Conservation (phyloP, 2,329 filamentous ascomycete genomes). For the Fusarium fracticaudum region DNA sequence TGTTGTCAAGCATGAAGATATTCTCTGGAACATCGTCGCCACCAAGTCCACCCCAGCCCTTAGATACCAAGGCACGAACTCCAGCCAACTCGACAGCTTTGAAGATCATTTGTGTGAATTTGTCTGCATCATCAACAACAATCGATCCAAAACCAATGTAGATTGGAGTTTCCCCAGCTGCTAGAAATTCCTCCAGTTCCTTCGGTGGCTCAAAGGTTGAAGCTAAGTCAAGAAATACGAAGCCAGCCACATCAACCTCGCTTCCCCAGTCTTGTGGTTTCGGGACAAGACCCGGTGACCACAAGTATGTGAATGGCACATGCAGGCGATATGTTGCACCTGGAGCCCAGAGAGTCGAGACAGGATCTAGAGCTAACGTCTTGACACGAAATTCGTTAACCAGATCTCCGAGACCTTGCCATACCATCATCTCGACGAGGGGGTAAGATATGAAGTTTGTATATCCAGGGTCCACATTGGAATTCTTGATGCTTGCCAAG, state of each 20-base stretch:
- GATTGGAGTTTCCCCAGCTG: slow-evolving; percentile 66
- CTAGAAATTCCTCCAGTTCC: slow-evolving; percentile 65
- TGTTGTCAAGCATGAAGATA: slow-evolving; percentile 78
- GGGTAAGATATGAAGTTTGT: slow-evolving; percentile 85
- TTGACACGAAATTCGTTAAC: slow-evolving; percentile 78
- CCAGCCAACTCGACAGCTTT: slow-evolving; percentile 72
- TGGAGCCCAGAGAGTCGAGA: slow-evolving; percentile 81
- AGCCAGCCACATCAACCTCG: slow-evolving; percentile 79
- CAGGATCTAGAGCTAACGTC: slow-evolving; percentile 75
- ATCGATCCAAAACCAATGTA: slow-evolving; percentile 84
- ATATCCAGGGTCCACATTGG: slow-evolving; percentile 76
- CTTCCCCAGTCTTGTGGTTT: slow-evolving; percentile 75
- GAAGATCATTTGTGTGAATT: slow-evolving; percentile 76
- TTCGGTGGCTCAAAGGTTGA: slow-evolving; percentile 67
- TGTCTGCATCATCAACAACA: slow-evolving; percentile 76
- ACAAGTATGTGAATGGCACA: slow-evolving; percentile 80
- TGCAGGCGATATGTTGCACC: slow-evolving; percentile 77
- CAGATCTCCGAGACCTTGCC: slow-evolving; percentile 86
- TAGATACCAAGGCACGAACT: slow-evolving; percentile 76
- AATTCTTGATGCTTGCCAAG: slow-evolving; percentile 77
- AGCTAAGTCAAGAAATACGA: slow-evolving; percentile 79
- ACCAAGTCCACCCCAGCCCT: slow-evolving; percentile 80
- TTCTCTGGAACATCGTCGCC: slow-evolving; percentile 66
- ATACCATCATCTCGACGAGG: slow-evolving; percentile 86
- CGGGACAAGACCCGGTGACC: slow-evolving; percentile 72